Evolutionary conservation across 1,284 basidiomycete genomes (phyloP), one percentile per base, ranked within the genome.

Genomic region (Sporisorium scitamineum): DNA sequence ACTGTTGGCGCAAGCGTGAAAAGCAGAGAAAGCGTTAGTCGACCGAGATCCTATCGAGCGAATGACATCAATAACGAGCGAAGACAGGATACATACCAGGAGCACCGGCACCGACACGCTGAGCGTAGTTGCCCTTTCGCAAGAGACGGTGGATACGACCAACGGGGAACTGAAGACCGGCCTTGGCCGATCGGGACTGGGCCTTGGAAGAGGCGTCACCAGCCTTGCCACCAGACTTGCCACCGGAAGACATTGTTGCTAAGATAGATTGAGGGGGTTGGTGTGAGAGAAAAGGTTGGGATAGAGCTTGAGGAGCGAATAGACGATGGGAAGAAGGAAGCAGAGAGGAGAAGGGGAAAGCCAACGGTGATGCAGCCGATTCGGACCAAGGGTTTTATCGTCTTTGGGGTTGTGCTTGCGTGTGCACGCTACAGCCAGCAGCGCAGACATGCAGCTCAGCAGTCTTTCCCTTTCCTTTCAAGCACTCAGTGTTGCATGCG

Each of bases 81-180:
- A n/a, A n/a, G n/a, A 10, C 18, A 14, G 11, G 18, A 67, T 16
- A 88, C 90, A 76, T 86, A 92, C 91, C 92, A 82, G 91, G 91
- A 70, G 92, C 90, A 84, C 89, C 89, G 63, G 89, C 90, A 87
- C 92, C 91, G 68, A 93, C 88, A 87, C 91, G 91, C 84, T 91
- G 90, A 59, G 91, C 91, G 76, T 93, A 93, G 89, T 94, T 93
- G 76, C 92, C 92, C 88, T 90, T 90, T 89, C 93, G 93, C 80
- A 98, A 88, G 88, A 95, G 95, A 87, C 95, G 92, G 86, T 95
- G 94, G 66, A 95, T 94, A 92, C 94, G 93, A 53, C 94, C 94
- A 48, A 95, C 94, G 57, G 94, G 93, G 86, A 95, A 94, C 93
- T 94, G 93, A 65, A 94, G 77, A 75, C 78, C 78, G 53, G 76